These are phyloP conservation scores for Moricandia moricandioides DNA, from an alignment of 345 rosid species.

Conservation along the genomic window DNA sequence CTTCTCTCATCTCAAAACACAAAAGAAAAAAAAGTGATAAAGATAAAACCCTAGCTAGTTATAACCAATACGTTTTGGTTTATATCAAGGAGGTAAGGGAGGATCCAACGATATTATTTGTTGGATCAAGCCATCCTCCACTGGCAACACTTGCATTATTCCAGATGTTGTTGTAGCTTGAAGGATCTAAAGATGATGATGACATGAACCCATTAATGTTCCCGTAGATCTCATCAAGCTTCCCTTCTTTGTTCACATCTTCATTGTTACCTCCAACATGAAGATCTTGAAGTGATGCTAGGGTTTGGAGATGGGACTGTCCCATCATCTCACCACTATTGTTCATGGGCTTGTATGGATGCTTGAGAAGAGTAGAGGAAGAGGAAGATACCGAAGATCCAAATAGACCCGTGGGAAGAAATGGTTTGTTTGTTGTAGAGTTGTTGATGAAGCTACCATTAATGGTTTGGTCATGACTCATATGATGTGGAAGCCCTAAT, in stretches of 20 bases:
- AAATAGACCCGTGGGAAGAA: conserved; percentile 53
- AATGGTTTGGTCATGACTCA: conserved; percentile 29
- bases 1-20: conserved; percentile 54
- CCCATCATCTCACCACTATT: conserved; percentile 38
- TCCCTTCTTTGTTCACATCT: conserved; percentile 44
- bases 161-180: conserved; percentile 39
- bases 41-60: conserved; percentile 38
- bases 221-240: conserved; percentile 39
- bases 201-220: conserved; percentile 31
- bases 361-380: conserved; percentile 46
- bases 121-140: conserved; percentile 71
- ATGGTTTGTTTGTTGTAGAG: conserved; percentile 41
- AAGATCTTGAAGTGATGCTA: conserved; percentile 51
- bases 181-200: conserved; percentile 51
- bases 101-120: conserved; percentile 56
- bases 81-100: conserved; percentile 77
- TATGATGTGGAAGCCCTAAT: conserved; percentile 54
- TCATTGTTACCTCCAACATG: conserved; percentile 42
- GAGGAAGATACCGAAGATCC: conserved; percentile 54
- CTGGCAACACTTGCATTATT: conserved; percentile 36
- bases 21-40: conserved; percentile 15
- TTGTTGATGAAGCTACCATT: conserved; percentile 27
- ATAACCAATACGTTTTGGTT: conserved; percentile 36
- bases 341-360: conserved; percentile 47
- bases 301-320: conserved; percentile 41